Base-by-base conservation (phyloP, 2,329 filamentous ascomycete species). In the Fusarium illudens region DNA sequence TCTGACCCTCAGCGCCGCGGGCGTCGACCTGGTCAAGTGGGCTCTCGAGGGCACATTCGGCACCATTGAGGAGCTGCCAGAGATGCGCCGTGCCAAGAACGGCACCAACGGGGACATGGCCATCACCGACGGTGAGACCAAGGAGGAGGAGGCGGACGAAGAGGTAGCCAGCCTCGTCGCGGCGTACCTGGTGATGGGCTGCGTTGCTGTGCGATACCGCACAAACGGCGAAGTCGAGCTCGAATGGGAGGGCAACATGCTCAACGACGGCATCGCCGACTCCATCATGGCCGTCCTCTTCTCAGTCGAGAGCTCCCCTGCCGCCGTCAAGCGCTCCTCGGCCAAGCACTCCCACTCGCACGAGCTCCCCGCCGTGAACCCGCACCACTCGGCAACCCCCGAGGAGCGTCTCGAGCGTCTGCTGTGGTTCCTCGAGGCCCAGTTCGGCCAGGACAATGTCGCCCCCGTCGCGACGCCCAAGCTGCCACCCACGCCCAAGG, bases 261-360 rank as follows among this genome's bases (percentile, higher is more conserved):
- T 97, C 75, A 99, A 98, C 78, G 96, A 99, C 75, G 93, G 94
- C 64, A 96, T 99, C 74, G 96, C 96, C n/a, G 96, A 99, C 79
- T 94, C 96, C 15, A 92, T 98, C 57, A 93, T 98, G 85, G 94
- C 94, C 1, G 93, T 97, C 3, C 85, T 99, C 11, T 89, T 97
- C 72, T 94, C 92, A 0, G 92, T 97, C 20, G 96, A 99, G 80
- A 96, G 91, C 79, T 97, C 92, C 56, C 96, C 95, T 6, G 96
- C 96, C 13, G 95, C 96, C 12, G 95, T 99, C 52, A 96, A 96
- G 80, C 92, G 93, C 36, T 75, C 71, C 33, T 73, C 72, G 5
- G 60, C 77, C 58, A 77, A 79, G 27, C 75, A 79, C 74, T 75
- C 70, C 58, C 76, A 77, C 57, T 70, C 69, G 3, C 77, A 76